Conservation (phyloP, 2,329 filamentous ascomycete genomes). For the Moelleriella libera region DNA sequence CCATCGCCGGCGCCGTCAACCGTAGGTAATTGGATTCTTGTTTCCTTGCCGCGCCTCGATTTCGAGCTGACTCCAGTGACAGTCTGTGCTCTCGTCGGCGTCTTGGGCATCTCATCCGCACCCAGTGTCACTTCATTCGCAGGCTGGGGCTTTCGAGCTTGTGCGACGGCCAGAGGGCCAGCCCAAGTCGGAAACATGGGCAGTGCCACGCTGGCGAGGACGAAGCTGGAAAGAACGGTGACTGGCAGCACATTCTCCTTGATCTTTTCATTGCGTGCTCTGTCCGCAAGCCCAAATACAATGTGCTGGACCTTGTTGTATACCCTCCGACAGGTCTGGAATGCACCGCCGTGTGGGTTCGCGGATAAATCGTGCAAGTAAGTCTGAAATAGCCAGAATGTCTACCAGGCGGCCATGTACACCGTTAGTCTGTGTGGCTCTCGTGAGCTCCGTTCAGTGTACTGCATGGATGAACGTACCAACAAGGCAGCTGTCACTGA, state of each 20-base stretch:
- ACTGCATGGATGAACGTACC: constrained; percentile 33
- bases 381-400: constrained; percentile 83
- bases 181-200: constrained; percentile 66
- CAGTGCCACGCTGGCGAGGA: constrained; percentile 61
- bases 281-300: constrained; percentile 65
- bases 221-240: constrained; percentile 66
- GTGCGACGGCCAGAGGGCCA: constrained; percentile 67
- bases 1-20: constrained; percentile 15
- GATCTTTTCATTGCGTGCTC: constrained; percentile 57
- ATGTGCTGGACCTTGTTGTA: constrained; percentile 85
- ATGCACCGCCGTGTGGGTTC: constrained; percentile 62
- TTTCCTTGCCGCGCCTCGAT: constrained; percentile 32
- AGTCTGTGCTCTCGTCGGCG: constrained; percentile 52
- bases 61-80: constrained; percentile 37
- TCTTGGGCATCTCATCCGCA: constrained; percentile 29
- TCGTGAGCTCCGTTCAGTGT: neutral
- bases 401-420: constrained; percentile 31
- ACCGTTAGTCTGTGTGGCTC: constrained; percentile 8
- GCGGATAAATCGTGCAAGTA: constrained; percentile 69
- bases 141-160: constrained; percentile 59
- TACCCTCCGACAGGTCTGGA: constrained; percentile 69
- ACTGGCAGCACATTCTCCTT: constrained; percentile 71
- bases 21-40: constrained; percentile 26
- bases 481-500: constrained; percentile 73
- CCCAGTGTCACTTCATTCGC: constrained; percentile 13